Conservation (phyloP, 2,329 filamentous ascomycete species). For the Botrytis medusae region DNA sequence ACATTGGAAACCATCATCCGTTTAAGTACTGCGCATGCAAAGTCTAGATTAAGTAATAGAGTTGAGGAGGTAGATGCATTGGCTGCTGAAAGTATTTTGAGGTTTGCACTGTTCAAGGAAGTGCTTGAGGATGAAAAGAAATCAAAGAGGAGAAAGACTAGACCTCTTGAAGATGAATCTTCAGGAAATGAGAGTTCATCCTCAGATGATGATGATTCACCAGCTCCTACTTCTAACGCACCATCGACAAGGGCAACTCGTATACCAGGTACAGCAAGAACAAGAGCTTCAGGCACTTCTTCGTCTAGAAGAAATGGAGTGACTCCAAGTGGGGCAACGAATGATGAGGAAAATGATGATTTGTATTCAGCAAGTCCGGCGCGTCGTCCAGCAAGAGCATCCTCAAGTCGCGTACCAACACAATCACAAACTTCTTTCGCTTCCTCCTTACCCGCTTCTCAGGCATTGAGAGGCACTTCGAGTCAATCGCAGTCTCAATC, state of each 20-base stretch:
- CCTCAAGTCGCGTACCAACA: constrained; percentile 21
- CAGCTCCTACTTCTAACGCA: constrained; percentile 28
- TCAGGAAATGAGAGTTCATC: constrained; percentile 60
- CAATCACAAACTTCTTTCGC: constrained; percentile 43
- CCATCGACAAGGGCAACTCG: constrained; percentile 39
- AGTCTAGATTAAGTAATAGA: constrained; percentile 80
- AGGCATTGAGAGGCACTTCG: constrained; percentile 36
- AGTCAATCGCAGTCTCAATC: constrained; percentile 26
- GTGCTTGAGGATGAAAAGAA: constrained; percentile 76
- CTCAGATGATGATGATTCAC: constrained; percentile 39
- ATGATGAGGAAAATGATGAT: constrained; percentile 44
- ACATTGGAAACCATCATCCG: constrained; percentile 98
- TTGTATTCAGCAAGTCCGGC: constrained; percentile 40
- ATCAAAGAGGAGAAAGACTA: constrained; percentile 77
- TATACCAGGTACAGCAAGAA: constrained; percentile 40
- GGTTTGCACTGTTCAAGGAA: constrained; percentile 97
- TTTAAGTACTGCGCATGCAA: constrained; percentile 93
- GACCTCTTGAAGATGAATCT: constrained; percentile 56
- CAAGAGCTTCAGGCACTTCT: constrained; percentile 29
- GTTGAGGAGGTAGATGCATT: constrained; percentile 89
- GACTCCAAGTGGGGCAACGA: constrained; percentile 11
- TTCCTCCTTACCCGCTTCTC: constrained; percentile 42
- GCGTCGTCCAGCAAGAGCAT: constrained; percentile 25
- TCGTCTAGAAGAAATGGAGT: constrained; percentile 36
- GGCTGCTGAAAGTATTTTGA: constrained; percentile 83